Conservation (phyloP, 2,329 filamentous ascomycete genomes). For the Beauveria bassiana region DNA sequence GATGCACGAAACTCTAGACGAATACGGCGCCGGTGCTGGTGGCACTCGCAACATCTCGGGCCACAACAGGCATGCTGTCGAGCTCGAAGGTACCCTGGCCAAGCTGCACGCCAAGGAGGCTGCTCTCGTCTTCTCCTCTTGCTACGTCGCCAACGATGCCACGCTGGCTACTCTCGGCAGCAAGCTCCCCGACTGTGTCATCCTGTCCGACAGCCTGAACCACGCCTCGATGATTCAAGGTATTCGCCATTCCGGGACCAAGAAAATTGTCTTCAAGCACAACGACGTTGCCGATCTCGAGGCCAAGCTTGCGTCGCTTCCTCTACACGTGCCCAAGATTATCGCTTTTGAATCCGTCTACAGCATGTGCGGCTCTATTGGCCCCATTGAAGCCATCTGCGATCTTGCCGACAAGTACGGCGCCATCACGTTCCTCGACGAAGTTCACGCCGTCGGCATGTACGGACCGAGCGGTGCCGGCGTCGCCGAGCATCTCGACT, state of each 20-base stretch:
- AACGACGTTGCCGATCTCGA: constrained; percentile 93
- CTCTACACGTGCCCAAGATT: constrained; percentile 83
- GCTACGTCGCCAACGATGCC: constrained; percentile 97
- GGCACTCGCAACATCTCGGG: constrained; percentile 97
- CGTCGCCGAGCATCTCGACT: constrained; percentile 96
- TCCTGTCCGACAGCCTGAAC: constrained; percentile 94
- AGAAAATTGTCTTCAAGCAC: constrained; percentile 98
- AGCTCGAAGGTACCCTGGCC: constrained; percentile 72
- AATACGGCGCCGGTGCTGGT: constrained; percentile 89
- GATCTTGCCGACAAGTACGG: constrained; percentile 97
- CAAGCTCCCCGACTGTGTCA: constrained; percentile 93
- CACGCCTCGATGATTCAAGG: constrained; percentile 99
- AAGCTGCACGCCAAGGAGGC: constrained; percentile 87
- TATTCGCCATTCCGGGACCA: constrained; percentile 92
- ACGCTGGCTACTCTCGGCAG: constrained; percentile 94
- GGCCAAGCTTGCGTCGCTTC: constrained; percentile 81
- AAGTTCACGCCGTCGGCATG: constrained; percentile 99
- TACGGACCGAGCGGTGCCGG: constrained; percentile 93
- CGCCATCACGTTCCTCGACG: constrained; percentile 93
- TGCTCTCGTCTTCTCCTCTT: constrained; percentile 91
- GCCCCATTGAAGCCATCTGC: constrained; percentile 91
- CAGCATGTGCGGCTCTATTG: constrained; percentile 98
- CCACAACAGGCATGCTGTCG: constrained; percentile 90
- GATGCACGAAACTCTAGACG: constrained; percentile 93
- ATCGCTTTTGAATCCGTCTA: constrained; percentile 99